A percentile compares a stretch with the other conserved stretches of the same genome.
phyloP scores from a whole-genome alignment of 768 basidiomycete genomes.

The Mycena kentingensis region DNA sequence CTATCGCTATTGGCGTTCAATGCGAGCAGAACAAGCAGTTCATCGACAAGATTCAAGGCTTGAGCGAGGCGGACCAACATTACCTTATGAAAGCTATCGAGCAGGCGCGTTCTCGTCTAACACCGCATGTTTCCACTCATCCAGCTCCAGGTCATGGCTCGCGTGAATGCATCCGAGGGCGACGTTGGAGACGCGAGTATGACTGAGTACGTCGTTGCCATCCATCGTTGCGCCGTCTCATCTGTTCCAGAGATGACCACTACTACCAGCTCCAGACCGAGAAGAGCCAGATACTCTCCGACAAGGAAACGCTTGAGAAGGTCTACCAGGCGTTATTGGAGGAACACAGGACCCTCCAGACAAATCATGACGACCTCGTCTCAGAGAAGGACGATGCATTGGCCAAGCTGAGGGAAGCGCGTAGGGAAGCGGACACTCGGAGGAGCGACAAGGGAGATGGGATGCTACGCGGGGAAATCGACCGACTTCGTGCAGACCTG shows the following conservation, averaged over 20 bases:
- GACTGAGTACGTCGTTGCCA: constrained; percentile 67
- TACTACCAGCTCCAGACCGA: constrained; percentile 86
- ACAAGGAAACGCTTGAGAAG: constrained; percentile 87
- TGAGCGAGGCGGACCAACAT: constrained; percentile 85
- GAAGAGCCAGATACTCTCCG: constrained; percentile 70
- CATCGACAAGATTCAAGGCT: constrained; percentile 83
- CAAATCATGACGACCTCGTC: constrained; percentile 71
- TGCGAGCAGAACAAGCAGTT: constrained; percentile 87
- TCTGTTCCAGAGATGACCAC: constrained; percentile 73
- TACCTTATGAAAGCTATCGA: constrained; percentile 93
- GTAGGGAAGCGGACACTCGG: constrained; percentile 58
- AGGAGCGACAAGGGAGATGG: constrained; percentile 74
- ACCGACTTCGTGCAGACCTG: constrained; percentile 80
- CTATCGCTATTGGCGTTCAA: constrained; percentile 86
- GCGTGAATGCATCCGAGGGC: constrained; percentile 56
- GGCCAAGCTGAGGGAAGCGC: constrained; percentile 58
- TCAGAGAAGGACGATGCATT: constrained; percentile 80
- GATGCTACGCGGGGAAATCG: constrained; percentile 79
- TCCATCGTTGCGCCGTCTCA: constrained; percentile 14
- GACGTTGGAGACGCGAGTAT: constrained; percentile 60
- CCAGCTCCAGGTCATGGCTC: constrained; percentile 69
- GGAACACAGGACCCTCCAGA: constrained; percentile 75
- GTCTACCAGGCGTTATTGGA: constrained; percentile 75
- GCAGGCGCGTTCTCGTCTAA: constrained; percentile 54
- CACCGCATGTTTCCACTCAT: constrained; percentile 5